Base-by-base conservation (phyloP, 306 rosid species). In the Fragaria iinumae region DNA sequence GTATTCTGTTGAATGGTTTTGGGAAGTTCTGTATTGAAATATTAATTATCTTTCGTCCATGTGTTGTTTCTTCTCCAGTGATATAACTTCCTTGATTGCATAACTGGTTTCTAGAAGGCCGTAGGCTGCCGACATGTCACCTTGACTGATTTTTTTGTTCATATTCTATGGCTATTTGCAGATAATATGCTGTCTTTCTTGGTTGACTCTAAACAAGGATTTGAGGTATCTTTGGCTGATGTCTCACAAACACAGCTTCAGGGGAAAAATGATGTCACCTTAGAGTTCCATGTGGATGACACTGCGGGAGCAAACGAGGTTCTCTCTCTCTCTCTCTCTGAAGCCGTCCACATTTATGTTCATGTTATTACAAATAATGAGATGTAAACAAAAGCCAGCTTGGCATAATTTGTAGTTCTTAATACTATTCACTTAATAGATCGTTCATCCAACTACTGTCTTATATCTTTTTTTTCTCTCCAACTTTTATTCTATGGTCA, bases 301-400 rank as follows among this genome's bases (percentile, higher is more conserved):
- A 95, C 99, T 44, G 90, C 96, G 10, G 99, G 99, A 81, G 99
- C 98, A 60, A 92, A 96, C 77, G 99, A 96, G 97, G 99, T 92
- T 29, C 76, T 34, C 76, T 72, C 63, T 50, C 67, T 44, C 60
- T 55, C 25, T 67, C 57, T 34, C 29, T 29, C 32, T 29, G 65
- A 52, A 44, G 62, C 36, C 27, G 41, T 38, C 11, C 59, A 11
- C 27, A 13, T 29, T 68, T 38, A 59, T 76, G 32, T 49, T 66
- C 75, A 53, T 56, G 50, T 36, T 25, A 9, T 23, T 72, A 47
- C n/a, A 23, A 29, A 6, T 45, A 50, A 63, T 21, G 21, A 17
- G 68, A 49, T 39, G 64, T 44, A 67, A 41, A 77, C 73, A 57
- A 47, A 25, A 47, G 52, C 65, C 20, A 17, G 17, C 17, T 60